Conservation (phyloP, 2,329 filamentous ascomycete genomes). For the Ceratocystis cubensis region DNA sequence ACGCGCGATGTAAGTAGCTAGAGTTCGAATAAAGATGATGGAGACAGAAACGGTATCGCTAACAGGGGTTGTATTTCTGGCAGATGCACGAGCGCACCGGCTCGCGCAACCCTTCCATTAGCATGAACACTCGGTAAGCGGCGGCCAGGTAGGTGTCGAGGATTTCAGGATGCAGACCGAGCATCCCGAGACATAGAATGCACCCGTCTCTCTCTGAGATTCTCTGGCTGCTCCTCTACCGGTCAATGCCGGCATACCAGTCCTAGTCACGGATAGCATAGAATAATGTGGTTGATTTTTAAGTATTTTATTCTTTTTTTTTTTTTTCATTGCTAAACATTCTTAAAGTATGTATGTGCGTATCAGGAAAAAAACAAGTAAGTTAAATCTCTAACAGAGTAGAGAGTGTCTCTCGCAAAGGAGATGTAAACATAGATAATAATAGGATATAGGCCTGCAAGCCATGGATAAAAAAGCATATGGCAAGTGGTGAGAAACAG, state of each 20-base stretch:
- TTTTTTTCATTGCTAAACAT: background rate
- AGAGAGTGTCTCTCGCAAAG: too few relatives aligned
- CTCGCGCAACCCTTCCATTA: slow-evolving; percentile 41
- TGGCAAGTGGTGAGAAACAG: background rate
- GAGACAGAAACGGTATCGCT: background rate
- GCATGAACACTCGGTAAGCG: slow-evolving; percentile 22
- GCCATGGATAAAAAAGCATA: background rate
- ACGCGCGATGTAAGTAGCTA: slow-evolving; percentile 13
- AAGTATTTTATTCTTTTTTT: slow-evolving; percentile 2
- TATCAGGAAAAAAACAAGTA: too few relatives aligned
- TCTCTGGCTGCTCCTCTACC: too few relatives aligned
- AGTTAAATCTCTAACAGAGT: too few relatives aligned
- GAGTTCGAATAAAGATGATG: too few relatives aligned
- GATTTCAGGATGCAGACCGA: too few relatives aligned
- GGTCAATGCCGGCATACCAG: background rate
- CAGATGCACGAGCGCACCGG: slow-evolving; percentile 43
- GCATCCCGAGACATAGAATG: too few relatives aligned
- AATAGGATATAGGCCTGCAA: background rate
- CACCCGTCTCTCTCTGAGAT: too few relatives aligned
- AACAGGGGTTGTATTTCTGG: background rate
- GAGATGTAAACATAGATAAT: too few relatives aligned
- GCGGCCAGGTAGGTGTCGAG: background rate
- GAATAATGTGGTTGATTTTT: background rate
- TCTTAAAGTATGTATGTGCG: too few relatives aligned
- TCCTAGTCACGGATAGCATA: background rate